phyloP scores from a whole-genome alignment of 306 rosid genomes.

The Carpinus fangiana region DNA sequence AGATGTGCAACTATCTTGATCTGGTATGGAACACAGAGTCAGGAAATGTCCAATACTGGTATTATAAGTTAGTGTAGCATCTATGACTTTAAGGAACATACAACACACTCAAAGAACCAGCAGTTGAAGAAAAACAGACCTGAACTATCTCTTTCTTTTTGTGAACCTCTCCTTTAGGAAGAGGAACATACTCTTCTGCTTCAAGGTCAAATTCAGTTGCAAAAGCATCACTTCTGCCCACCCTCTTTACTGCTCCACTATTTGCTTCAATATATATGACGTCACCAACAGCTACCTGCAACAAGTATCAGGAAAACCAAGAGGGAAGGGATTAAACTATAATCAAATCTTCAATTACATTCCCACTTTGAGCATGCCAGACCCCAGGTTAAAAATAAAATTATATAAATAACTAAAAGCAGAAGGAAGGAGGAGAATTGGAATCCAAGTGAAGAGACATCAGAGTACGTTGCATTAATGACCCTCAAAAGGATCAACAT shows the following conservation, averaged over 20 bases:
- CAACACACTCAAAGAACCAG: background rate
- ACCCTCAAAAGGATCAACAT: background rate
- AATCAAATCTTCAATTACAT: constrained; percentile 5
- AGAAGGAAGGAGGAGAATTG: background rate
- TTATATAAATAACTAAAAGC: background rate
- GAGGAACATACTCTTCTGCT: constrained; percentile 98
- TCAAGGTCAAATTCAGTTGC: constrained; percentile 98
- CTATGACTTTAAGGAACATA: constrained; percentile 11
- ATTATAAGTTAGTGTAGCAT: constrained; percentile 7
- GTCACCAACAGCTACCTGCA: constrained; percentile 94
- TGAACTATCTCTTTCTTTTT: constrained; percentile 95
- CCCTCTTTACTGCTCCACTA: constrained; percentile 98
- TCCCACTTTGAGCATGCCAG: background rate
- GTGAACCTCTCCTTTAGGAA: constrained; percentile 99
- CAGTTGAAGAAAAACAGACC: constrained; percentile 51
- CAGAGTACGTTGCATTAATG: background rate
- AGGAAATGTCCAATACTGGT: constrained; percentile 12
- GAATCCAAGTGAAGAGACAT: background rate
- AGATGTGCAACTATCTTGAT: background rate
- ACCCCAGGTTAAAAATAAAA: background rate
- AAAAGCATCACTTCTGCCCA: constrained; percentile 96
- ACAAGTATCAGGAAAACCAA: constrained; percentile 8
- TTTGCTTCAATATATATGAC: constrained; percentile 92
- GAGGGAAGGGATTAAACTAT: background rate
- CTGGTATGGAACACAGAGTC: background rate